Evolutionary conservation across 306 rosid genomes (phyloP).

Genomic region (Castanea mollissima): DNA sequence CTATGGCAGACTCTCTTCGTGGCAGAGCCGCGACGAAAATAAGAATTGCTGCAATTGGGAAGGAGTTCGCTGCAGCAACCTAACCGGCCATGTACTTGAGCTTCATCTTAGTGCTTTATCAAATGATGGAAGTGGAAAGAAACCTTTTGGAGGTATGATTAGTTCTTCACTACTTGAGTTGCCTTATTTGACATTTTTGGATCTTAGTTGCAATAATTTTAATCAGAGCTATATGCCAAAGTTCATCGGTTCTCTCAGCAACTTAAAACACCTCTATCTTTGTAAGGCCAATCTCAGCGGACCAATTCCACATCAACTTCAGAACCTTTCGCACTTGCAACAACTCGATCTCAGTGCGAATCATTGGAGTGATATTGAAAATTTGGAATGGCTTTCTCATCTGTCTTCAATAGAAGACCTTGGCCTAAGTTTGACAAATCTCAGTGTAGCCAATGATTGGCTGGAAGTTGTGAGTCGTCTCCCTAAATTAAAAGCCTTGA

Average conservation of each 20-base stretch:
- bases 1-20: too few relatives aligned
- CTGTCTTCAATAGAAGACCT: too few relatives aligned
- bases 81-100: conserved; percentile 4
- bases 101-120: neutral
- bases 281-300: neutral
- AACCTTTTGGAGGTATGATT: neutral
- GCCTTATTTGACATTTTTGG: neutral
- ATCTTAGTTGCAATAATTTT: neutral
- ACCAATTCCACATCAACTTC: neutral
- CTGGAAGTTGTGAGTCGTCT: too few relatives aligned
- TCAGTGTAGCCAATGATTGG: too few relatives aligned
- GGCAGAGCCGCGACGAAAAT: too few relatives aligned
- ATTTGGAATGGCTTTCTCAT: too few relatives aligned
- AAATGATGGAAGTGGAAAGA: too few relatives aligned
- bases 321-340: neutral
- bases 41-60: conserved; percentile 15
- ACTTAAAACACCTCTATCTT: neutral
- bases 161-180: neutral
- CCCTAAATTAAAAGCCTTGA: too few relatives aligned
- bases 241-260: neutral
- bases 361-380: too few relatives aligned
- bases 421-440: too few relatives aligned
- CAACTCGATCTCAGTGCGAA: neutral
- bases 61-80: neutral
- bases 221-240: neutral